Base-by-base conservation (phyloP, 2,329 filamentous ascomycete genomes). In the Trichoderma breve region DNA sequence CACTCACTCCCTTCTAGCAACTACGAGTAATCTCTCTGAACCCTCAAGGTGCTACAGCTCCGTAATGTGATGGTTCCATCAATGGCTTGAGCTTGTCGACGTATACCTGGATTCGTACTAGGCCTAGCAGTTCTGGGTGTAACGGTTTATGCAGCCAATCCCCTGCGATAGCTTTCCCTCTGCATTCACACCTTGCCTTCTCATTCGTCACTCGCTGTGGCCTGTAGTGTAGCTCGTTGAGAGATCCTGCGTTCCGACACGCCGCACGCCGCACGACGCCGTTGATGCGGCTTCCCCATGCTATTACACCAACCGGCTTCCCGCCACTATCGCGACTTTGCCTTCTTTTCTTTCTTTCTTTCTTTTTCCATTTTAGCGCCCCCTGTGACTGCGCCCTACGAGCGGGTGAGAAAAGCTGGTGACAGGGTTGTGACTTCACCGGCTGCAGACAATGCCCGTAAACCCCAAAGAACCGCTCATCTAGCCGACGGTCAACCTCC, bases 201-300 rank as follows among this genome's bases (percentile, higher is more conserved):
- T 34, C 36, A 69, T 69, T 69, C 55, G 66, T 21, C 28, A n/a
- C 30, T 32, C n/a, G 28, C 11, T n/a, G 53, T 58, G 47, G 58
- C 34, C 64, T 58, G 53, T 26, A n/a, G 12, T 14, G 39, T n/a
- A 43, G 15, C 62, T 69, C 53, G n/a, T 51, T n/a, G 32, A 61
- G 26, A 61, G 55, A 69, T 47, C 55, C 66, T 36, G 66, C 36
- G 51, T 69, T 69, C 66, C 53, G 66, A 61, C 53, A 51, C 26
- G 36, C 66, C 55, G 66, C 24, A 24, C 66, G 36, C 66, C 55
- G 66, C 66, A 61, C n/a, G 15, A 61, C 55, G 66, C 66, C 66
- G 66, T 58, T 43, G 32, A 47, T 58, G 55, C 66, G 66, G 55
- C 66, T 47, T 32, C 36, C n/a, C 55, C 53, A 69, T 69, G 21